Evolutionary conservation across 768 basidiomycete genomes (phyloP), one percentile per base, ranked within the genome.

Genomic region (Lactifluus pinguis): DNA sequence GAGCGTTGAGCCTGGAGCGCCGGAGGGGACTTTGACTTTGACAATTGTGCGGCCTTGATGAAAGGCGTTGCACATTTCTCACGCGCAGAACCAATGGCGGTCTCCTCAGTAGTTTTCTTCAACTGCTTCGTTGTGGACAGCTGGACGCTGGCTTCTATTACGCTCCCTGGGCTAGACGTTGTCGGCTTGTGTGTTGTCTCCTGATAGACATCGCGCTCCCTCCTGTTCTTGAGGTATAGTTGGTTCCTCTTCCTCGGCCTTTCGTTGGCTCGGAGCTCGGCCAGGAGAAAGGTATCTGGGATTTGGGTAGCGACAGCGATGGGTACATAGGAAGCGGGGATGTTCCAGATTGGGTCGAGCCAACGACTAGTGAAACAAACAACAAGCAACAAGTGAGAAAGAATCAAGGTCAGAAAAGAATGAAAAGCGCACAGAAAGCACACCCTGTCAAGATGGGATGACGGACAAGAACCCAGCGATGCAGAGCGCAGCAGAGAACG

Each of bases 51-150:
- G 4, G 14, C 30, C 2, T 29, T 6, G 15, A 44, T 19, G 32
- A 6, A 25, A 25, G 25, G 25, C 49, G 57, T 52, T 44, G 48
- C 10, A 55, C 10, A 0, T 48, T 48, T 21, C 55, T 55, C 60
- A 64, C 62, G 17, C 55, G 63, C 25, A 55, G 34, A 17, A 64
- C 39, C 32, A 62, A 32, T 8, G 60, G 62, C 21, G 60, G 63
- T 19, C 50, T 57, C 39, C 25, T 55, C 51, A 5, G 34, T 25
- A 42, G 49, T 39, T 21, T 38, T 53, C 32, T 53, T 64, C 30
- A 57, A 4, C n/a, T 60, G 51, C 36, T 62, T 6, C 32, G 32
- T 62, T 2, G 1, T 25, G 25, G 25, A 25, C 25, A 25, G 25
- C 51, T 29, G 41, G 29, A 48, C 7, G 29, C 54, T 38, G 14